Conservation (phyloP, 176 grass and related monocot genomes). For the Oropetium thomaeum region DNA sequence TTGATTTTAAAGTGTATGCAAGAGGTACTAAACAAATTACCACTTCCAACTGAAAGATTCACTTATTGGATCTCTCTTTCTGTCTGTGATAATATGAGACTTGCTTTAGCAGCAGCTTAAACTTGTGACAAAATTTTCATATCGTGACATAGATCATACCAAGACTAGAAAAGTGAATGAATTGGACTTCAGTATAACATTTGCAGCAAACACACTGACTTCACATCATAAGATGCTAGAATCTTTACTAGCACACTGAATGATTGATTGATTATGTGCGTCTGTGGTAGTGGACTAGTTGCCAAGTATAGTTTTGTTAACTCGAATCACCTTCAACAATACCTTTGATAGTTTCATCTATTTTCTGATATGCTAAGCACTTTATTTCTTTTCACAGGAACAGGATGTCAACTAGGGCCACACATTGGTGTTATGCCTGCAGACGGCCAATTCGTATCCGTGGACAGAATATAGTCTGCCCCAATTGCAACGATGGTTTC, state of each 20-base stretch:
- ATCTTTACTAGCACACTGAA: background rate
- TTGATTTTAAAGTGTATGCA: background rate
- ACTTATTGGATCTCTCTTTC: background rate
- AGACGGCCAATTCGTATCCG: slow-evolving; percentile 46
- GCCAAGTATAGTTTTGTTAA: background rate
- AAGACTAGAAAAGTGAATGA: background rate
- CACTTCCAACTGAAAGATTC: background rate
- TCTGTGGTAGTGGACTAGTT: background rate
- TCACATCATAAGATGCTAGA: background rate
- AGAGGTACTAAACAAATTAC: background rate
- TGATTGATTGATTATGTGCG: background rate
- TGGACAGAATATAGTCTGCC: slow-evolving; percentile 55
- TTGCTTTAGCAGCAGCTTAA: background rate
- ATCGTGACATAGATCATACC: background rate
- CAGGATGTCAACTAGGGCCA: slow-evolving; percentile 79
- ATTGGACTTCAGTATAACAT: background rate
- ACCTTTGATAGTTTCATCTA: background rate
- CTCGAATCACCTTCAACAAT: background rate
- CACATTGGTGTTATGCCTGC: slow-evolving; percentile 96
- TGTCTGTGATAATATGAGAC: background rate
- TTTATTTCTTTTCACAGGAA: slow-evolving; percentile 27
- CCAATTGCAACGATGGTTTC: slow-evolving; percentile 84
- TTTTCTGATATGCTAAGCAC: background rate
- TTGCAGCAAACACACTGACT: background rate
- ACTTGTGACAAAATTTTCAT: background rate